These are phyloP conservation scores for Microbotryum silenes-acaulis DNA, from an alignment of 1,284 basidiomycete species.

Conservation along the genomic window DNA sequence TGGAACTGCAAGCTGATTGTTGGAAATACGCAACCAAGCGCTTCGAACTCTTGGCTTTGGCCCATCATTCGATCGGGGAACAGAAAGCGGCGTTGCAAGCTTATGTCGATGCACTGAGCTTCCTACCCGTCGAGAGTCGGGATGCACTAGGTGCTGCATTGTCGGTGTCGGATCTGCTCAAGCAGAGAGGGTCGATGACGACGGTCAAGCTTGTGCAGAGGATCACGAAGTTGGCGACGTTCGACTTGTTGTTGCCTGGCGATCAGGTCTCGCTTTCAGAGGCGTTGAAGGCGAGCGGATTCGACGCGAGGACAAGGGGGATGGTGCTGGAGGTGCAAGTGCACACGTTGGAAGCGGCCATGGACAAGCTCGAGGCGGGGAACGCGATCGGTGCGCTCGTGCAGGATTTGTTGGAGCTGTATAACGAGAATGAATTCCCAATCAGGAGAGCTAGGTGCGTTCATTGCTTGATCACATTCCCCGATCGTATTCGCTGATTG, in stretches of 20 bases:
- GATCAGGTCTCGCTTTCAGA: background rate
- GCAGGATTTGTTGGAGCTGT: constrained; percentile 30
- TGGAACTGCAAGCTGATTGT: too few relatives aligned
- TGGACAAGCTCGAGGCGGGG: constrained; percentile 13
- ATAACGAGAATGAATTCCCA: constrained; percentile 34
- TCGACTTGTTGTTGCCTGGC: constrained; percentile 23
- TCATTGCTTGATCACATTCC: background rate
- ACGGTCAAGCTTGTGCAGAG: constrained; percentile 14
- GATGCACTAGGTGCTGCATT: background rate
- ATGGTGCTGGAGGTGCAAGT: constrained; percentile 24
- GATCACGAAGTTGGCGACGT: constrained; percentile 15
- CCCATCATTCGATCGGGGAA: constrained; percentile 19
- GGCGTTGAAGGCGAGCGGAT: background rate
- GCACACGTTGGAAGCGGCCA: constrained; percentile 2
- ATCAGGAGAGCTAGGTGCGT: constrained; percentile 29
- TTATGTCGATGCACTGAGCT: constrained; percentile 11
- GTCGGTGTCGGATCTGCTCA: too few relatives aligned
- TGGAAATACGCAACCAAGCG: constrained; percentile 13
- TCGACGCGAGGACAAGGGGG: background rate
- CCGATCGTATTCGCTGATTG: background rate
- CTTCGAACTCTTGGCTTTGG: constrained; percentile 29
- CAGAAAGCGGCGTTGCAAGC: constrained; percentile 20
- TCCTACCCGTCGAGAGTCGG: background rate
- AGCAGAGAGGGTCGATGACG: too few relatives aligned
- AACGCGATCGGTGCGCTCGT: constrained; percentile 4